These are phyloP conservation scores for Lachnellula arida DNA, from an alignment of 2,329 filamentous ascomycete species.

Conservation along the genomic window DNA sequence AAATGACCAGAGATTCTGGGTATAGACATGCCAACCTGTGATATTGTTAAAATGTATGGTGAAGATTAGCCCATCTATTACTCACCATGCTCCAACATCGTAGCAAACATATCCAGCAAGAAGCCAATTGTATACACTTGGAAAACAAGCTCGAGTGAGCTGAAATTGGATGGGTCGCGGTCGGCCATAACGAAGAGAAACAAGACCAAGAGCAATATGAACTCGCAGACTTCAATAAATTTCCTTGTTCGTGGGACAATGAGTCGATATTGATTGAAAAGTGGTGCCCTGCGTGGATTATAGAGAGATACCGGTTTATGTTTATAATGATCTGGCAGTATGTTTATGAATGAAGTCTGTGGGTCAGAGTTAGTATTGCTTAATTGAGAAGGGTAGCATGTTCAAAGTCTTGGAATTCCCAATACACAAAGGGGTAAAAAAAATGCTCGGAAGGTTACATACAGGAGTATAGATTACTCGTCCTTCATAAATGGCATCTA, in stretches of 20 bases:
- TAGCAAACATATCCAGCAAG: constrained; percentile 34
- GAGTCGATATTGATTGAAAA: constrained; percentile 80
- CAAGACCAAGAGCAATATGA: constrained; percentile 61
- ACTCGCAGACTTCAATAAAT: constrained; percentile 69
- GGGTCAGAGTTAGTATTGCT: no score
- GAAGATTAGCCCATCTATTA: not conserved
- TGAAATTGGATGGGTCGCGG: constrained; percentile 54
- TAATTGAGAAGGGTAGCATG: no score
- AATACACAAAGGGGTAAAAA: no score
- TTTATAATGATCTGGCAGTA: constrained; percentile 83
- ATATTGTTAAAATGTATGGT: constrained; percentile 44
- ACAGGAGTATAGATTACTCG: constrained; percentile 73
- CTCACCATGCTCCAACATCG: constrained; percentile 35
- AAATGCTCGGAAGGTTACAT: no score
- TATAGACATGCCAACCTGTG: constrained; percentile 67
- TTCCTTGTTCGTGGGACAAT: constrained; percentile 77
- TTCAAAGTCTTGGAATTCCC: no score
- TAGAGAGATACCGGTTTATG: constrained; percentile 77
- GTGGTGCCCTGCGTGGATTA: constrained; percentile 67
- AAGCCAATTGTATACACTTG: constrained; percentile 72
- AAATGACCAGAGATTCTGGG: constrained; percentile 85
- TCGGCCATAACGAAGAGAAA: constrained; percentile 70
- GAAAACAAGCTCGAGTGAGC: constrained; percentile 60
- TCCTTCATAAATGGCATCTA: constrained; percentile 77
- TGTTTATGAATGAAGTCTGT: constrained; percentile 68